Conservation (phyloP, 129 eudicot genomes). For the Mikania micrantha region DNA sequence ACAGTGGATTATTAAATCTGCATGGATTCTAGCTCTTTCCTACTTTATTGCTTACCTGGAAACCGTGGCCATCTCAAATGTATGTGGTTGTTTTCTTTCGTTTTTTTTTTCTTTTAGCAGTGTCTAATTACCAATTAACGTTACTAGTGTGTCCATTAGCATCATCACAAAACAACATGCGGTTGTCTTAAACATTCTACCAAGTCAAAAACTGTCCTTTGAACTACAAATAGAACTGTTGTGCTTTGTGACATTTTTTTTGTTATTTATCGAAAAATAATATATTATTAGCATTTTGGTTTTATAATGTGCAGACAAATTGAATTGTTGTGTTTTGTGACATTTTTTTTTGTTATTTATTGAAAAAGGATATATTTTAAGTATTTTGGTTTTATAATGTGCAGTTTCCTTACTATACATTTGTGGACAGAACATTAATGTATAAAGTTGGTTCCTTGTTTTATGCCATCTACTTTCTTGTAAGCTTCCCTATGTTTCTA, state of each 20-base stretch:
- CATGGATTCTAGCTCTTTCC: constrained; percentile 75
- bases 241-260: background rate
- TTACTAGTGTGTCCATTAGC: background rate
- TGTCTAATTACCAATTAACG: background rate
- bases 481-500: constrained; percentile 97
- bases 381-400: constrained; percentile 17
- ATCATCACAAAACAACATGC: background rate
- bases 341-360: background rate
- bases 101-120: background rate
- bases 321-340: background rate
- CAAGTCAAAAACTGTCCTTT: background rate
- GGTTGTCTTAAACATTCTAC: background rate
- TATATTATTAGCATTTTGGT: background rate
- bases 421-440: constrained; percentile 86
- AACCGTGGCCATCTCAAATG: constrained; percentile 88
- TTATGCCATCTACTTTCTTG: constrained; percentile 88
- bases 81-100: constrained; percentile 25
- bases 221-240: background rate
- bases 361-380: background rate
- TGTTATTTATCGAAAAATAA: background rate
- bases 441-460: constrained; percentile 91
- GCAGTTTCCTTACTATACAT: constrained; percentile 98
- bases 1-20: constrained; percentile 67
- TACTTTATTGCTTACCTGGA: constrained; percentile 85
- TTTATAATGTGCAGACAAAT: constrained; percentile 45